These are phyloP conservation scores for Penicillium paneum DNA, from an alignment of 2,329 filamentous ascomycete genomes.

Conservation along the genomic window DNA sequence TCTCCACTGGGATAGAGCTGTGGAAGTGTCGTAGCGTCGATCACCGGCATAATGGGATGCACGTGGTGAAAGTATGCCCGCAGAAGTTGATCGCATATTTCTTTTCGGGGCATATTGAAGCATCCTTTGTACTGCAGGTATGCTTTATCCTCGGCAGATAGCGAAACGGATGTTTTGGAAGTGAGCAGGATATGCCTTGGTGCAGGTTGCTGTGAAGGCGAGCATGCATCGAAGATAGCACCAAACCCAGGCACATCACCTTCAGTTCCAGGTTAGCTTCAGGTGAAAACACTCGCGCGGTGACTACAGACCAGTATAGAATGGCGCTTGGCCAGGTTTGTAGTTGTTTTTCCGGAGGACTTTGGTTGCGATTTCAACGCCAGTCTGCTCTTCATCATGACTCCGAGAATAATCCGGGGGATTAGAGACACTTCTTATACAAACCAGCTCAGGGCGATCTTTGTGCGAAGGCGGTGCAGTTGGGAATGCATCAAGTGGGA, in stretches of 20 bases:
- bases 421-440: neutral
- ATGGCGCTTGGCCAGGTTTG: conserved; percentile 21
- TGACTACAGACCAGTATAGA: conserved; percentile 22
- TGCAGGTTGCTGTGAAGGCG: conserved; percentile 14
- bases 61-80: conserved; percentile 39
- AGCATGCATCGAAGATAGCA: conserved; percentile 20
- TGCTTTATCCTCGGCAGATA: conserved; percentile 20
- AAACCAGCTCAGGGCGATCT: neutral
- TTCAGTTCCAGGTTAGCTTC: neutral
- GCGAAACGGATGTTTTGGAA: conserved; percentile 8
- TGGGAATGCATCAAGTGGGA: neutral
- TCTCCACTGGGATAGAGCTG: conserved; percentile 27
- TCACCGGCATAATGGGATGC: conserved; percentile 39
- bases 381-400: conserved; percentile 24
- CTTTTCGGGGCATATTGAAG: conserved; percentile 31
- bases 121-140: conserved; percentile 35
- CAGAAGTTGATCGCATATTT: conserved; percentile 32
- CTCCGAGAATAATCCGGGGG: conserved; percentile 2
- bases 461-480: neutral
- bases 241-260: conserved; percentile 24
- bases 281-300: neutral
- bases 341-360: conserved; percentile 17
- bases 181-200: conserved; percentile 22
- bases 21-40: conserved; percentile 33
- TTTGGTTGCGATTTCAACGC: conserved; percentile 25